Percentiles rank a stretch among this genome's conserved stretches.
phyloP scores from a whole-genome alignment of 2,329 filamentous ascomycete genomes.

The Aplosporella prunicola region DNA sequence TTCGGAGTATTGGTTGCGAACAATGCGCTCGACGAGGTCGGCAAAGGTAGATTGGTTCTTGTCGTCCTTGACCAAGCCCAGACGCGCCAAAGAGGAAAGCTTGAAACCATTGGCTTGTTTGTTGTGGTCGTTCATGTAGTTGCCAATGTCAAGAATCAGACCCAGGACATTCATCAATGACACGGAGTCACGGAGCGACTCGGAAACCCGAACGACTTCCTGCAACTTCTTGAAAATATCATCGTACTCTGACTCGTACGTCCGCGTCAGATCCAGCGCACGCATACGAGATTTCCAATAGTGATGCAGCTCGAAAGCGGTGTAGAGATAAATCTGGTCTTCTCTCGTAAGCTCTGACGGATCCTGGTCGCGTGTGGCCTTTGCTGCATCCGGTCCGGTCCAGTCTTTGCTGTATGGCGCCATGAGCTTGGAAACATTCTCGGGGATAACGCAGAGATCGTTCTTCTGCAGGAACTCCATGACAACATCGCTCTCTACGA shows the following conservation, averaged over 20 bases:
- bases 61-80: conserved; percentile 98
- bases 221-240: conserved; percentile 78
- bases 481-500: conserved; percentile 80
- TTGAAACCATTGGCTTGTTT: conserved; percentile 98
- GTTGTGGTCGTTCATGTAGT: conserved; percentile 99
- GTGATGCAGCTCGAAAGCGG: conserved; percentile 87
- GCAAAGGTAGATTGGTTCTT: conserved; percentile 96
- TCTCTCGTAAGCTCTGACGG: conserved; percentile 82
- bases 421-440: conserved; percentile 84
- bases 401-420: conserved; percentile 94
- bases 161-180: conserved; percentile 93
- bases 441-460: conserved; percentile 83
- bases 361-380: conserved; percentile 72
- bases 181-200: conserved; percentile 82
- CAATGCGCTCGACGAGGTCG: conserved; percentile 91
- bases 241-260: conserved; percentile 81
- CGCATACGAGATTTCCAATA: conserved; percentile 99
- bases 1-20: conserved; percentile 90
- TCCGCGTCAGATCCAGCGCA: conserved; percentile 73
- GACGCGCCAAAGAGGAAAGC: conserved; percentile 79
- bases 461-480: conserved; percentile 96
- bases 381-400: conserved; percentile 76
- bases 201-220: conserved; percentile 77
- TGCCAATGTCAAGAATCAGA: conserved; percentile 93
- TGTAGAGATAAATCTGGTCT: conserved; percentile 90